phyloP scores from a whole-genome alignment of 2,329 filamentous ascomycete species.

The Mariannaea sp. region DNA sequence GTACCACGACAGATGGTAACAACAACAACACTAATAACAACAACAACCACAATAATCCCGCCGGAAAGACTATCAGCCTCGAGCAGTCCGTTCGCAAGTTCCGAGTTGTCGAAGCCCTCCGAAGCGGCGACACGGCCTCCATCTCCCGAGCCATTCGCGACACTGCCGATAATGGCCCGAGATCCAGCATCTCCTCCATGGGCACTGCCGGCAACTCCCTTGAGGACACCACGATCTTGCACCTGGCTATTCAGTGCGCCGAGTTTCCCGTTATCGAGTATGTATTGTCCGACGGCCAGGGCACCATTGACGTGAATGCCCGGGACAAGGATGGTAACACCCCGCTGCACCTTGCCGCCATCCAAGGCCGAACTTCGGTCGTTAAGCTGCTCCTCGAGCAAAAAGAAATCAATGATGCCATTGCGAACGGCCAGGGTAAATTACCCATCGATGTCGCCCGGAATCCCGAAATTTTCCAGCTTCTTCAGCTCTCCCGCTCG shows the following conservation, averaged over 20 bases:
- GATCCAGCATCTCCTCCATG: constrained; percentile 62
- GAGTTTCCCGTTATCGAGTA: constrained; percentile 93
- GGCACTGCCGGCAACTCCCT: constrained; percentile 53
- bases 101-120: constrained; percentile 87
- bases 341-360: constrained; percentile 84
- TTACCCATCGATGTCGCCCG: constrained; percentile 86
- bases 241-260: constrained; percentile 94
- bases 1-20: constrained; percentile 40
- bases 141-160: constrained; percentile 87
- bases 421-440: constrained; percentile 83
- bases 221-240: constrained; percentile 87
- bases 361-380: constrained; percentile 77
- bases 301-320: constrained; percentile 79
- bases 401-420: constrained; percentile 82
- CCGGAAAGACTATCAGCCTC: constrained; percentile 65
- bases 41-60: too few species aligned
- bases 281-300: constrained; percentile 76
- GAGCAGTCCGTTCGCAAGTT: constrained; percentile 96
- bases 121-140: constrained; percentile 86
- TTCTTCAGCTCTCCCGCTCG: constrained; percentile 86
- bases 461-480: constrained; percentile 93
- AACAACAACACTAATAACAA: too few species aligned
- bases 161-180: constrained; percentile 55
- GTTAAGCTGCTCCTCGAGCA: constrained; percentile 85
- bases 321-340: constrained; percentile 95